A percentile compares a stretch with the other conserved stretches of the same genome.
phyloP scores from a whole-genome alignment of 225 moss, liverwort and hornwort genomes.

The Pseudisothecium myosuroides region DNA sequence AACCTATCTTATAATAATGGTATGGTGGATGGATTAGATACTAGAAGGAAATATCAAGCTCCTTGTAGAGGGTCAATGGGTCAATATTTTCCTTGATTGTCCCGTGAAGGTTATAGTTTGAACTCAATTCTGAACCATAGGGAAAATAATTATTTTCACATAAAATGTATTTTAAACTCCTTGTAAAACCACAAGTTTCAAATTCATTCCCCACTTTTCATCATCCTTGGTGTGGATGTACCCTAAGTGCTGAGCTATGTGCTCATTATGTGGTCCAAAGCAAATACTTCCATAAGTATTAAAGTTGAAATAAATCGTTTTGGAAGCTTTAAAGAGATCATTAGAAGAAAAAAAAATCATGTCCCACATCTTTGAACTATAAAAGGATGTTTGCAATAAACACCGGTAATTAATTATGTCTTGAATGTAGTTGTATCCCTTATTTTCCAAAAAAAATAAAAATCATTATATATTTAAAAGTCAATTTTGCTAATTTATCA shows the following conservation, averaged over 20 bases:
- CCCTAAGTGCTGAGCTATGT: neutral
- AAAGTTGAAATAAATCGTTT: neutral
- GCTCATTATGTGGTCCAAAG: neutral
- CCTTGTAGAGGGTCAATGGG: neutral
- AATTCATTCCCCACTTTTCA: neutral
- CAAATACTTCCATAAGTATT: neutral
- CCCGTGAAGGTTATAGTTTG: neutral
- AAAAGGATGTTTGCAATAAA: neutral
- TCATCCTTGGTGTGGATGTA: neutral
- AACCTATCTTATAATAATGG: too few species aligned
- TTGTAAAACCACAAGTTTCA: neutral
- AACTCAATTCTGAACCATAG: neutral
- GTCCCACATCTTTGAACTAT: neutral
- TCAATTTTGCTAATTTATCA: neutral
- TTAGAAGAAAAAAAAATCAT: too few species aligned
- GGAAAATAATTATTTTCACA: neutral
- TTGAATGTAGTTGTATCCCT: neutral
- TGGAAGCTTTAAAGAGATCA: neutral
- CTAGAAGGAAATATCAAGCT: neutral
- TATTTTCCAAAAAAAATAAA: neutral
- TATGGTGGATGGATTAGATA: too few species aligned
- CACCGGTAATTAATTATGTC: neutral
- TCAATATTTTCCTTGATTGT: neutral
- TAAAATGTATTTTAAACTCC: neutral
- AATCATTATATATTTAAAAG: neutral